Base-by-base conservation (phyloP, 495 filamentous ascomycete species). In the Cenococcum geophilum region DNA sequence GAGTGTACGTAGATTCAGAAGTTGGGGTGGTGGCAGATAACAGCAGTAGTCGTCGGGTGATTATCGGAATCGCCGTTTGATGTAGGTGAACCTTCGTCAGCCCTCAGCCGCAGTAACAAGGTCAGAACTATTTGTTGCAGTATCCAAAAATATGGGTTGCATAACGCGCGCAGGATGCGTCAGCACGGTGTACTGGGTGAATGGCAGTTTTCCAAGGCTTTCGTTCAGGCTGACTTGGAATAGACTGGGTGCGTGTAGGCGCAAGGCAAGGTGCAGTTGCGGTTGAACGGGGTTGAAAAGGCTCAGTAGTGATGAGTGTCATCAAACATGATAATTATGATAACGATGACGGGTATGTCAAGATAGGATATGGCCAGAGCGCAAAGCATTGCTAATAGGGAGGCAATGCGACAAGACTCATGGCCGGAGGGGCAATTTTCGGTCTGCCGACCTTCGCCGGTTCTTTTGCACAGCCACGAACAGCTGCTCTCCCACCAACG, bases 1-100 rank as follows among this genome's bases (percentile, higher is more conserved):
- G 51, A 48, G 23, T n/a, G 55, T n/a, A 22, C 21, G 54, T 43
- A 48, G 12, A 20, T 48, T 11, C 36, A 60, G 64, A 52, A 23
- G 25, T 23, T 25, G 20, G 25, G 8, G 49, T 52, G 18, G 49
- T n/a, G 18, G 23, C 25, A 22, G 21, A 52, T 25, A 25, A 52
- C 21, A 32, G 27, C 27, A 32, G 27, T 32, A 32, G 49, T 23
- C 9, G 20, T 45, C 40, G 12, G 18, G 40, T 14, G 18, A 10
- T 45, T 45, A 18, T 10, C 40, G 49, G 49, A 16, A 27, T 14
- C 21, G 16, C 25, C 21, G 18, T 52, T 52, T 52, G 25, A 32
- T 52, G 23, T 32, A 52, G 21, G 21, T 32, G 49, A 52, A 52
- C 5, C 5, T 18, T 22, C 18, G 23, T 52, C 49, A 52, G 49